These are phyloP conservation scores for Sarocladiaceae sp. DNA, from an alignment of 2,329 filamentous ascomycete genomes.

Conservation along the genomic window DNA sequence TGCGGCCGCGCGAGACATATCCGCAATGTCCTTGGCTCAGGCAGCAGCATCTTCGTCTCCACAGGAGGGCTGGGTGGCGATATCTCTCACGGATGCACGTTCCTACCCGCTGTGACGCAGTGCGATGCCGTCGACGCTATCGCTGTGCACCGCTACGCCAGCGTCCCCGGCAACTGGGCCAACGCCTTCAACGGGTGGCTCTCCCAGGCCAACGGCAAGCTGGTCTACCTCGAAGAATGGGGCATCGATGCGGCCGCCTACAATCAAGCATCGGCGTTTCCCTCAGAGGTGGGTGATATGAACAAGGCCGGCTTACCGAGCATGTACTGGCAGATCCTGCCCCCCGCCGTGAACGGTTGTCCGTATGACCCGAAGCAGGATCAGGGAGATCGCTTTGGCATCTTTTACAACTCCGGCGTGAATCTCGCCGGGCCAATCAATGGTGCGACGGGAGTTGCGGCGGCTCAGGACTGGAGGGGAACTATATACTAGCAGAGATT, in stretches of 20 bases:
- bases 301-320: constrained; percentile 22
- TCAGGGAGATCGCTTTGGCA: constrained; percentile 12
- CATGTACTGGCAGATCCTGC: constrained; percentile 27
- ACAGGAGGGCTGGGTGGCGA: constrained; percentile 26
- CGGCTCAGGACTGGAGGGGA: constrained; percentile 14
- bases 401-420: constrained; percentile 11
- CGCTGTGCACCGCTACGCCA: constrained; percentile 19
- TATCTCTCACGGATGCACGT: constrained; percentile 22
- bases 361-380: constrained; percentile 8
- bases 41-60: constrained; percentile 22
- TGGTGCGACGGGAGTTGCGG: constrained; percentile 9
- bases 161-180: constrained; percentile 20
- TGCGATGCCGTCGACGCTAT: constrained; percentile 21
- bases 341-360: constrained; percentile 9
- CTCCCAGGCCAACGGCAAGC: constrained; percentile 19
- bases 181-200: constrained; percentile 18
- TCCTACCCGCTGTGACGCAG: constrained; percentile 18
- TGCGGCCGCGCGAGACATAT: constrained; percentile 22
- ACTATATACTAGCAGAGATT: constrained; percentile 13
- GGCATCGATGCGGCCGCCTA: constrained; percentile 12
- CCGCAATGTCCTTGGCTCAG: constrained; percentile 18
- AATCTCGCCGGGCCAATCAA: constrained; percentile 12
- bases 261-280: constrained; percentile 16
- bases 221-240: constrained; percentile 25
- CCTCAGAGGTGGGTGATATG: constrained; percentile 21